Conservation (phyloP, 805 yeast genomes). For the Spencermartinsiella europaea region DNA sequence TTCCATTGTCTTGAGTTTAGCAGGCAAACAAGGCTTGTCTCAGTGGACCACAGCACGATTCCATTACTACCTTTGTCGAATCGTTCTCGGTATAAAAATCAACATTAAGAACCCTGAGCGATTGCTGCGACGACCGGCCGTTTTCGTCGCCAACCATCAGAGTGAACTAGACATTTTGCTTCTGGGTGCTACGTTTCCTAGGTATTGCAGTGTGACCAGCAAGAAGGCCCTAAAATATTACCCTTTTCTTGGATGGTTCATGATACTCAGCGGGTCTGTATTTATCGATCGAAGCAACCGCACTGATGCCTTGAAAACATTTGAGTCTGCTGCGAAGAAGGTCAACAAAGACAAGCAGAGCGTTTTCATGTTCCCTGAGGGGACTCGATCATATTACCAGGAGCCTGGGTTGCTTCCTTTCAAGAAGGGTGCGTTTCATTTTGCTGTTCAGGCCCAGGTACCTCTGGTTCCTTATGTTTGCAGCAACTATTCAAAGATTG, state of each 20-base stretch:
- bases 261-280: conserved; percentile 84
- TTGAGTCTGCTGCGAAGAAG: conserved; percentile 60
- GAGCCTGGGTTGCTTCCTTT: conserved; percentile 73
- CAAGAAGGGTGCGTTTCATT: conserved; percentile 97
- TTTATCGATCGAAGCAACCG: conserved; percentile 81
- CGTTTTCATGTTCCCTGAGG: conserved; percentile 93
- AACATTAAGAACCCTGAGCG: conserved; percentile 62
- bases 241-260: conserved; percentile 96
- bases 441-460: conserved; percentile 87
- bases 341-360: conserved; percentile 64
- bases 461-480: conserved; percentile 88
- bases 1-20: conserved; percentile 56
- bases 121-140: conserved; percentile 59
- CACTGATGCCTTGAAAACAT: conserved; percentile 67
- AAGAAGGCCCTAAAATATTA: conserved; percentile 76
- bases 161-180: conserved; percentile 78
- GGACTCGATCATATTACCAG: conserved; percentile 80
- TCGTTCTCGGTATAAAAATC: conserved; percentile 63
- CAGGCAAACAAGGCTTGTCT: conserved; percentile 73
- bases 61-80: conserved; percentile 59
- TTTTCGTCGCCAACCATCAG: conserved; percentile 85
- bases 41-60: conserved; percentile 89
- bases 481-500: conserved; percentile 73
- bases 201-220: conserved; percentile 87
- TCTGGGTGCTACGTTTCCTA: conserved; percentile 80